phyloP scores from a whole-genome alignment of 805 yeast genomes.

The Yarrowia porcina region DNA sequence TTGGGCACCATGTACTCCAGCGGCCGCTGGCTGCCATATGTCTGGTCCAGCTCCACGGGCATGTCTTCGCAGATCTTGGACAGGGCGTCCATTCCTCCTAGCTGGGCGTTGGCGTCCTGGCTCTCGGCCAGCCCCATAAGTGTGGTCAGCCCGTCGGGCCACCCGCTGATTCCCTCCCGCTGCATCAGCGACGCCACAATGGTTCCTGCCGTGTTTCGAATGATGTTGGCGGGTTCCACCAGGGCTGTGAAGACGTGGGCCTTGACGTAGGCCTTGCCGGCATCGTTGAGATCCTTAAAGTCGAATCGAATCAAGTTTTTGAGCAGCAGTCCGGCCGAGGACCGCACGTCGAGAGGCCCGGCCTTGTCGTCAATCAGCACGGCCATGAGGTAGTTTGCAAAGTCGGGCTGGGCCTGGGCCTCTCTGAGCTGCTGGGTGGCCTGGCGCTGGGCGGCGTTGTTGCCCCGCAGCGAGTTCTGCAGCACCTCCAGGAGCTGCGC shows the following conservation, averaged over 20 bases:
- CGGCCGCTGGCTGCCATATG: conserved; percentile 64
- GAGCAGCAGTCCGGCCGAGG: conserved; percentile 82
- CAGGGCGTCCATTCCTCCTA: conserved; percentile 78
- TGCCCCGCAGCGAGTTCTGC: conserved; percentile 65
- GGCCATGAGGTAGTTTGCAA: conserved; percentile 73
- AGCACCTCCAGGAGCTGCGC: conserved; percentile 64
- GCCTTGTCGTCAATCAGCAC: conserved; percentile 49
- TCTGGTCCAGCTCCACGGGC: conserved; percentile 58
- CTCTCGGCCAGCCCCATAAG: conserved; percentile 57
- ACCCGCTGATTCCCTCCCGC: conserved; percentile 57
- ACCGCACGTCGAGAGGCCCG: conserved; percentile 55
- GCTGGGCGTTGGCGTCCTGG: conserved; percentile 51
- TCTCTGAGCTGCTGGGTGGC: conserved; percentile 69
- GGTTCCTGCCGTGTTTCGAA: conserved; percentile 85
- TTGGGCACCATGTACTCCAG: conserved; percentile 63
- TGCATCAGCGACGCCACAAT: conserved; percentile 79
- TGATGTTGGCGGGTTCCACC: conserved; percentile 52
- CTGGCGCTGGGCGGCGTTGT: conserved; percentile 50
- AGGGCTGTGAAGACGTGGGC: conserved; percentile 48
- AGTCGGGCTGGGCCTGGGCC: conserved; percentile 70
- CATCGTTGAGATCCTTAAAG: conserved; percentile 36
- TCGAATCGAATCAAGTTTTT: conserved; percentile 63
- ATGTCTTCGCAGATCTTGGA: conserved; percentile 90
- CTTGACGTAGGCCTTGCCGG: conserved; percentile 46
- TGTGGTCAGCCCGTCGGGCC: conserved; percentile 75